Conservation (phyloP, 1,284 basidiomycete genomes). For the Ceratobasidium sp. region DNA sequence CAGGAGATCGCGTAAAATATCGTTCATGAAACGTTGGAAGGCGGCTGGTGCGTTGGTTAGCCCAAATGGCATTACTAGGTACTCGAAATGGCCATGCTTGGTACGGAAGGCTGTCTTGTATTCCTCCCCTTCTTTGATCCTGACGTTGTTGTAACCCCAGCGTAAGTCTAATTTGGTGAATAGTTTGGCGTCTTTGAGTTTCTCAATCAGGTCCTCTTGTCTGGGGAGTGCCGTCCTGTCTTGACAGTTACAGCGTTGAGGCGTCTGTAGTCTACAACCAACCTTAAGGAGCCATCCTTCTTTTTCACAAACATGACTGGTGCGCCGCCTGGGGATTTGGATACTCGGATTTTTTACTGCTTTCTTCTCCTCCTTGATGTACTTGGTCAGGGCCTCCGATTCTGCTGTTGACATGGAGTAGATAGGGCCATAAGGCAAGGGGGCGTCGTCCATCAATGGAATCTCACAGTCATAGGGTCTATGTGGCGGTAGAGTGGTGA, state of each 20-base stretch:
- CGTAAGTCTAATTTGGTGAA: conserved; percentile 39
- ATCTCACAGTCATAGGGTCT: conserved; percentile 6
- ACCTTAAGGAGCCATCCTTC: neutral
- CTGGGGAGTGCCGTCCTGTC: conserved; percentile 8
- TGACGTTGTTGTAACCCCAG: conserved; percentile 33
- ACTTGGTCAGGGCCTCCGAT: neutral
- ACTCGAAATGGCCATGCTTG: conserved; percentile 22
- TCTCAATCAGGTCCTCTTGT: conserved; percentile 14
- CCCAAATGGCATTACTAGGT: conserved; percentile 39
- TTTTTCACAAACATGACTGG: conserved; percentile 19
- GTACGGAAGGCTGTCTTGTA: conserved; percentile 40
- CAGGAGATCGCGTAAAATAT: neutral
- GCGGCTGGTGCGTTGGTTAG: conserved; percentile 14
- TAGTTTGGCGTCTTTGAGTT: conserved; percentile 23
- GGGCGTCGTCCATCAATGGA: neutral
- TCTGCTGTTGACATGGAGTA: conserved; percentile 8
- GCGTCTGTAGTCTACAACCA: conserved; percentile 16
- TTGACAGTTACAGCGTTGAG: conserved; percentile 8
- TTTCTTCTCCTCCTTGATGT: conserved; percentile 16
- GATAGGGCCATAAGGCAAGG: conserved; percentile 6
- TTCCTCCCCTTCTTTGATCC: conserved; percentile 35
- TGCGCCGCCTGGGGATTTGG: neutral
- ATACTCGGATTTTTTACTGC: conserved; percentile 6
- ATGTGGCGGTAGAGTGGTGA: too few relatives aligned
- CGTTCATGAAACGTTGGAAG: conserved; percentile 40